Evolutionary conservation across 1,139 yeast species (phyloP).

Genomic region (Blastobotrys indianensis): DNA sequence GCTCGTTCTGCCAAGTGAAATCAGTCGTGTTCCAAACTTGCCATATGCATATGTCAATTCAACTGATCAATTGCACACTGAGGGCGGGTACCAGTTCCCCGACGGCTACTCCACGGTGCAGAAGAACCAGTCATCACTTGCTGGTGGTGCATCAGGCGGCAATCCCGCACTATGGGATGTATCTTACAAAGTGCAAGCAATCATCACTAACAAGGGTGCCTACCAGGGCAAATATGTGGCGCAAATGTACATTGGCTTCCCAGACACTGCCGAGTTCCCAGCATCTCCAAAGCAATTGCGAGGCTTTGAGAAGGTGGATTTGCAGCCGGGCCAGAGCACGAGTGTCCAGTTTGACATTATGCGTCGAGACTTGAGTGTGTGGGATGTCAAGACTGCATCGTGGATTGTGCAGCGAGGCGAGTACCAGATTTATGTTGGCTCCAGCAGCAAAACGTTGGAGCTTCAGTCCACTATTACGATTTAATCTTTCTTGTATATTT

Average conservation of each 20-base stretch:
- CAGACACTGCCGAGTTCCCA: slow-evolving; percentile 36
- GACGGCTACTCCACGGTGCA: slow-evolving; percentile 43
- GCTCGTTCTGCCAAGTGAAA: slow-evolving; percentile 40
- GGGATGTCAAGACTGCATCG: slow-evolving; percentile 54
- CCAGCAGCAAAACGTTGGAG: slow-evolving; percentile 49
- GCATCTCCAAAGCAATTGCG: slow-evolving; percentile 51
- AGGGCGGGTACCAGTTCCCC: slow-evolving; percentile 46
- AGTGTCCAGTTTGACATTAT: slow-evolving; percentile 43
- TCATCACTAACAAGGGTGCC: slow-evolving; percentile 47
- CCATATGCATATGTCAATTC: slow-evolving; percentile 29
- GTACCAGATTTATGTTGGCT: slow-evolving; percentile 49
- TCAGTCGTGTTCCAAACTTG: slow-evolving; percentile 19
- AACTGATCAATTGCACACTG: slow-evolving; percentile 17
- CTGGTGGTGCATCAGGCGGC: slow-evolving; percentile 58
- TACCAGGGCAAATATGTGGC: slow-evolving; percentile 49
- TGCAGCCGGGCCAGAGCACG: slow-evolving; percentile 36
- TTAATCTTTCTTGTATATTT: not conserved
- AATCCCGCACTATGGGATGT: slow-evolving; percentile 42
- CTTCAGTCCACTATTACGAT: slow-evolving; percentile 24
- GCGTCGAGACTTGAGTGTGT: slow-evolving; percentile 52
- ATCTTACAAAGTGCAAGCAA: slow-evolving; percentile 46
- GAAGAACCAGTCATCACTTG: slow-evolving; percentile 33
- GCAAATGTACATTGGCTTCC: slow-evolving; percentile 54
- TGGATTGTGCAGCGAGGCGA: slow-evolving; percentile 59
- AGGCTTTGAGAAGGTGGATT: slow-evolving; percentile 53